Evolutionary conservation across 192 early-diverging fungal genomes (phyloP), one percentile per base, ranked within the genome.

Genomic region (Backusella tuberculispora): DNA sequence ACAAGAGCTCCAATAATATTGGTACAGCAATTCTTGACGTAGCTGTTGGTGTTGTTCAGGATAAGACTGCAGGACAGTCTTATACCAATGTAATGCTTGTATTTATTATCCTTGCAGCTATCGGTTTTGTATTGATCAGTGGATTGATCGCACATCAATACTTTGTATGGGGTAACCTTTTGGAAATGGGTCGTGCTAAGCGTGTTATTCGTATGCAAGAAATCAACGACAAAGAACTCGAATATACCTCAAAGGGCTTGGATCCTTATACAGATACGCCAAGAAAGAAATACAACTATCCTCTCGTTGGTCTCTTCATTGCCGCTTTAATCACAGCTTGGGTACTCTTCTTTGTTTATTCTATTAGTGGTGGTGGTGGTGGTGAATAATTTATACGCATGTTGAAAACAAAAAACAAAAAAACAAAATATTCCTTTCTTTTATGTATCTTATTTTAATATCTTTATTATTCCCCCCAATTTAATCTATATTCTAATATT

Each of bases 1-100:
- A 88, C 83, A 90, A 90, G 78, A 85, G 82, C 34, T 84, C 85
- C 1, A 87, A 84, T 80, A 90, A 89, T 63, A 83, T 87, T 26
- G 89, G 88, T 12, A 84, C 85, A 6, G 83, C 88, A 6, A 87
- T 89, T n/a, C 83, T 90, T n/a, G 89, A 90, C 64, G 87, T 89
- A 56, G 82, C 87, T 21, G 79, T 90, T 26, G 89, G 89, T 42
- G 83, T 85, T 45, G 79, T 90, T 50, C 89, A 90, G 46, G 89
- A 90, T 66, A 71, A 74, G 15, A 81, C 76, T 3, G 56, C 48
- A 0, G 64, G 64, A 1, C 78, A 75, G 63, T 74, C 73, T 17
- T 79, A 79, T 53, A 75, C 74, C 7, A 69, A 74, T 60, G 78
- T 75, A 24, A 79, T 79, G 78, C 21, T 69, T 24, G 44, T 79